These are phyloP conservation scores for Fraxinus americana DNA, from an alignment of 257 asterid species.

Conservation along the genomic window DNA sequence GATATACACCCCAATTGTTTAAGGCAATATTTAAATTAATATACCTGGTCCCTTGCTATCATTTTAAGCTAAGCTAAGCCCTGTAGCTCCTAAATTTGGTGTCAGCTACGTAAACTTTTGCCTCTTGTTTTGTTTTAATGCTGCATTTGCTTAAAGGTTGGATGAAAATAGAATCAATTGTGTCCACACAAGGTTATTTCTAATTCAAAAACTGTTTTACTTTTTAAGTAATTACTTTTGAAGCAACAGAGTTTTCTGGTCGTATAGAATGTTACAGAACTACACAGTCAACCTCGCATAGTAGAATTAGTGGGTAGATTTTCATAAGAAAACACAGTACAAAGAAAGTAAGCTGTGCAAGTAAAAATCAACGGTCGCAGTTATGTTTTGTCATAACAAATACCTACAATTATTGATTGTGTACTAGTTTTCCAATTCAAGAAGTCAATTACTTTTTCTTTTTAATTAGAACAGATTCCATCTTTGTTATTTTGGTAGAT, in stretches of 20 bases:
- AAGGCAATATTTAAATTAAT: background rate
- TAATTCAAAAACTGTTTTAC: too few species aligned
- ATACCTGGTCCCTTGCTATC: background rate
- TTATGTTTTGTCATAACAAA: background rate
- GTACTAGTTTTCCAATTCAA: constrained; percentile 1
- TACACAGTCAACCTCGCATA: background rate
- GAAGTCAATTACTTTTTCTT: too few species aligned
- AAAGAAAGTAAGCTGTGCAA: background rate
- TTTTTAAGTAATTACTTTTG: too few species aligned
- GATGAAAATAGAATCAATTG: too few species aligned
- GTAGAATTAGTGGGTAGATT: background rate
- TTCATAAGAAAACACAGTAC: background rate
- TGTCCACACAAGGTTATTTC: too few species aligned
- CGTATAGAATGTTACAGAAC: background rate
- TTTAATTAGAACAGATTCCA: too few species aligned
- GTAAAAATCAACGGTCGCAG: background rate
- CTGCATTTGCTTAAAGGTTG: too few species aligned
- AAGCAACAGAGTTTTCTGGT: background rate
- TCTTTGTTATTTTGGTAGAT: too few species aligned
- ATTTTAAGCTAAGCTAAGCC: background rate
- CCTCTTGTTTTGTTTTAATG: background rate
- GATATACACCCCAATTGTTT: too few species aligned
- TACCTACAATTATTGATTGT: background rate
- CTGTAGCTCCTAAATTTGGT: background rate
- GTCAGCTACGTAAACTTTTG: background rate